Conservation (phyloP, 345 rosid genomes). For the Acer yangbiense region DNA sequence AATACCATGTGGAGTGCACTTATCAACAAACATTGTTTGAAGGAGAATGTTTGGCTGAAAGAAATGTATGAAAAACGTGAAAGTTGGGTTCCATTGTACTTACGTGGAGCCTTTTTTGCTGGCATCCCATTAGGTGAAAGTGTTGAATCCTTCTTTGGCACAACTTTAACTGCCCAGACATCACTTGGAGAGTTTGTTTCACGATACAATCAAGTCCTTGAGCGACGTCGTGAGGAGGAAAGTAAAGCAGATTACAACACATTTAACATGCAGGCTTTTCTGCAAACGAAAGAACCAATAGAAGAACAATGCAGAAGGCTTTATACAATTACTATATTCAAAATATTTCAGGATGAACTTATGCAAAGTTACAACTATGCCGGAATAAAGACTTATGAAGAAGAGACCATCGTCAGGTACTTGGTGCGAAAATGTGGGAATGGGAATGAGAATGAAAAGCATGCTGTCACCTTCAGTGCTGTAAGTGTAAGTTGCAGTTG, state of each 20-base stretch:
- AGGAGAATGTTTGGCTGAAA: constrained; percentile 70
- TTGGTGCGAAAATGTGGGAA: constrained; percentile 67
- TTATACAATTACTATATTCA: constrained; percentile 70
- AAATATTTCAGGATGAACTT: constrained; percentile 79
- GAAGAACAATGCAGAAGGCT: constrained; percentile 86
- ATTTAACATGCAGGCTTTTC: constrained; percentile 60
- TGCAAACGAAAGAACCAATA: constrained; percentile 75
- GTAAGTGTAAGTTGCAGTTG: constrained; percentile 77
- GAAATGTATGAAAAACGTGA: constrained; percentile 69
- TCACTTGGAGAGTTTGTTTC: constrained; percentile 62
- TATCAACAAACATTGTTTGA: constrained; percentile 57
- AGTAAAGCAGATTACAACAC: constrained; percentile 81
- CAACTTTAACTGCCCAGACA: constrained; percentile 55
- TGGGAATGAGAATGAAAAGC: constrained; percentile 72
- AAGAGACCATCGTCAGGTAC: constrained; percentile 70
- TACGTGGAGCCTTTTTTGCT: constrained; percentile 70
- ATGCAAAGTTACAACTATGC: constrained; percentile 63
- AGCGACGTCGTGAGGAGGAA: constrained; percentile 75
- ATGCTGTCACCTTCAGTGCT: constrained; percentile 65
- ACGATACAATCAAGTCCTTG: constrained; percentile 64
- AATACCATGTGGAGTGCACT: constrained; percentile 66
- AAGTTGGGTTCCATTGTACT: constrained; percentile 77
- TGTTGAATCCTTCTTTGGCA: constrained; percentile 62
- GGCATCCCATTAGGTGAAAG: constrained; percentile 66
- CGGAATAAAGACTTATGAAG: constrained; percentile 71